Percentiles rank a stretch among this genome's conserved stretches.
These are phyloP conservation scores for Turnera subulata DNA, from an alignment of 345 rosid genomes.

Conservation along the genomic window DNA sequence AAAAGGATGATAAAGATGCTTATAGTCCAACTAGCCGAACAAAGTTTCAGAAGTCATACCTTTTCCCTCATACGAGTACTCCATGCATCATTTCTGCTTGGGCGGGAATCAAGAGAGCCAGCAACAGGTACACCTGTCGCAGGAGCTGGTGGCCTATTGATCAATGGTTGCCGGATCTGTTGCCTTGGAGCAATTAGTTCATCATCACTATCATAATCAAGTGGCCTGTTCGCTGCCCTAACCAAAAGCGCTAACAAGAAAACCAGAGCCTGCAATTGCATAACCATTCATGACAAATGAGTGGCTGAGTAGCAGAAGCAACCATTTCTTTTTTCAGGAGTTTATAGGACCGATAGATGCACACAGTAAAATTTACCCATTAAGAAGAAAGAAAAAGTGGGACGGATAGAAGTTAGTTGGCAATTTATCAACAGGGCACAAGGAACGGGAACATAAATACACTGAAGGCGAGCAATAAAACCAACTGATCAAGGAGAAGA, in stretches of 20 bases:
- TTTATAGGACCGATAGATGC: too few relatives aligned
- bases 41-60: constrained; percentile 35
- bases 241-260: constrained; percentile 81
- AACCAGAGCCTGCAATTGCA: constrained; percentile 62
- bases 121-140: constrained; percentile 79
- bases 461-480: too few relatives aligned
- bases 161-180: constrained; percentile 80
- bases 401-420: too few relatives aligned
- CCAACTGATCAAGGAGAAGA: too few relatives aligned
- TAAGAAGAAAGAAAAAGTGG: too few relatives aligned
- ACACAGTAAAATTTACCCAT: too few relatives aligned
- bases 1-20: too few relatives aligned
- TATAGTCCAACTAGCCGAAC: too few relatives aligned
- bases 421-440: too few relatives aligned
- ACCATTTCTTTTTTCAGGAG: too few relatives aligned
- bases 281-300: constrained; percentile 7
- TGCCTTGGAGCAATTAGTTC: constrained; percentile 70
- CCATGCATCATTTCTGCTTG: constrained; percentile 97
- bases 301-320: not conserved
- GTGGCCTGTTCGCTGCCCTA: constrained; percentile 71
- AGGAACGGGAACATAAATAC: too few relatives aligned
- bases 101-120: constrained; percentile 77
- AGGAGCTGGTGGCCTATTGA: constrained; percentile 62
- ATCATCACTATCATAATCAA: constrained; percentile 93
- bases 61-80: constrained; percentile 97